Evolutionary conservation across 306 rosid species (phyloP), one percentile per base, ranked within the genome.

Genomic region (Quercus gilva): DNA sequence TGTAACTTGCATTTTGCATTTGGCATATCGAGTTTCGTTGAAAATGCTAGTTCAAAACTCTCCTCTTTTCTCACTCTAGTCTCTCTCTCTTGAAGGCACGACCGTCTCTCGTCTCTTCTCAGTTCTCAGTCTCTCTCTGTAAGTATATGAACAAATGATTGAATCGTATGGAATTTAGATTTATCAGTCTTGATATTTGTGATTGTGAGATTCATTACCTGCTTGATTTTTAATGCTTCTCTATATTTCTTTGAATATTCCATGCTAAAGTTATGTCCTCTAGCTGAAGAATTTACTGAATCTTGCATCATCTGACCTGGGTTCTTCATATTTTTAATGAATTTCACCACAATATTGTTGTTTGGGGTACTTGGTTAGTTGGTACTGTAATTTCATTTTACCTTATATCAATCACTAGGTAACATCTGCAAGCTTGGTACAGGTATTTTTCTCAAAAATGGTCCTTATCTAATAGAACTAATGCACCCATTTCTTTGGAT

Each of bases 371-470:
- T 37, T 37, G 11, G 11, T 37, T 88, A 41, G 52, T 84, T 18
- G 94, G 94, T 55, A 91, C 96, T 26, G 84, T 85, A 19, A 87
- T 92, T 79, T 92, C 97, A 52, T 92, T 92, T 88, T 89, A 90
- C 85, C 71, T 92, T 76, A 87, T 91, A 37, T 37, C 11, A 37
- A 81, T 91, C 97, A 57, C 7, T 69, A 19, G 94, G 97, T 92
- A 86, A 84, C 84, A 84, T 79, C 55, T 71, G 28, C 55, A 35
- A 12, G 74, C 23, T 55, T 25, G 57, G 35, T 31, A 23, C 53
- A 9, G 26, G 33, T 19, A 7, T 37, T n/a, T 35, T 10, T n/a
- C 28, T 12, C 2, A 7, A 26, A 6, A 6, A 23, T 23, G 0
- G 53, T 49, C 17, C 13, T 10, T 49, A 12, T 10, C 53, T 49